These are phyloP conservation scores for Ceratocystiopsis brevicomis DNA, from an alignment of 2,329 filamentous ascomycete genomes.

Conservation along the genomic window DNA sequence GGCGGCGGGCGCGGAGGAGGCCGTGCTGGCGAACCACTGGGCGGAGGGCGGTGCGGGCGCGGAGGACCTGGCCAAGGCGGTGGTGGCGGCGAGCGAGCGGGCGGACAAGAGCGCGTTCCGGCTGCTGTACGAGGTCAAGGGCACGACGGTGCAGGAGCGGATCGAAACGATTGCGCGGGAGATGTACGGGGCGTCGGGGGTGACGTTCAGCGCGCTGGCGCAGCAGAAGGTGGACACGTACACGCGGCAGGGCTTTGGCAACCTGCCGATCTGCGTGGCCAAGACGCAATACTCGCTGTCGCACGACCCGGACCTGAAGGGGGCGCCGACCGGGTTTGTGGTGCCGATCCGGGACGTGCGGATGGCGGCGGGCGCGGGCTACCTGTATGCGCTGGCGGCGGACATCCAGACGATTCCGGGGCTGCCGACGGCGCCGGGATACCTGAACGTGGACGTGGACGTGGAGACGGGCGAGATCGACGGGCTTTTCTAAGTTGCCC, in stretches of 20 bases:
- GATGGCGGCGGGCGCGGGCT: constrained; percentile 85
- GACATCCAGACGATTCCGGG: constrained; percentile 98
- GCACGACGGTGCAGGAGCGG: constrained; percentile 52
- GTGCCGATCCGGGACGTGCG: constrained; percentile 87
- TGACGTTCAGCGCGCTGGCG: constrained; percentile 85
- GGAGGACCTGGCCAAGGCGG: constrained; percentile 68
- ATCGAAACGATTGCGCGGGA: constrained; percentile 76
- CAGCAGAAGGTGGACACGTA: constrained; percentile 95
- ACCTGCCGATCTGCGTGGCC: constrained; percentile 87
- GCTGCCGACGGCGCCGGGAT: constrained; percentile 83
- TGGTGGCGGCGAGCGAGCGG: constrained; percentile 66
- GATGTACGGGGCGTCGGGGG: constrained; percentile 83
- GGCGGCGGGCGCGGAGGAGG: constrained; percentile 81
- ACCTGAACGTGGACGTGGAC: constrained; percentile 81
- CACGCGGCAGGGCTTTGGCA: constrained; percentile 75
- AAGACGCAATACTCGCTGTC: constrained; percentile 97
- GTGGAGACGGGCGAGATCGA: constrained; percentile 69
- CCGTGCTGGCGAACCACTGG: constrained; percentile 91
- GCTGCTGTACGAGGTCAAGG: constrained; percentile 66
- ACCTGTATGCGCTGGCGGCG: constrained; percentile 81
- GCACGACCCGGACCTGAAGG: constrained; percentile 85
- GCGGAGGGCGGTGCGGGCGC: constrained; percentile 85
- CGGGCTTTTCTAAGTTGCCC: constrained; percentile 55
- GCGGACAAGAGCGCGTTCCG: constrained; percentile 56
- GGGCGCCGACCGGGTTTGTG: constrained; percentile 83